These are phyloP conservation scores for Fomes fomentarius DNA, from an alignment of 1,284 basidiomycete species.

Conservation along the genomic window DNA sequence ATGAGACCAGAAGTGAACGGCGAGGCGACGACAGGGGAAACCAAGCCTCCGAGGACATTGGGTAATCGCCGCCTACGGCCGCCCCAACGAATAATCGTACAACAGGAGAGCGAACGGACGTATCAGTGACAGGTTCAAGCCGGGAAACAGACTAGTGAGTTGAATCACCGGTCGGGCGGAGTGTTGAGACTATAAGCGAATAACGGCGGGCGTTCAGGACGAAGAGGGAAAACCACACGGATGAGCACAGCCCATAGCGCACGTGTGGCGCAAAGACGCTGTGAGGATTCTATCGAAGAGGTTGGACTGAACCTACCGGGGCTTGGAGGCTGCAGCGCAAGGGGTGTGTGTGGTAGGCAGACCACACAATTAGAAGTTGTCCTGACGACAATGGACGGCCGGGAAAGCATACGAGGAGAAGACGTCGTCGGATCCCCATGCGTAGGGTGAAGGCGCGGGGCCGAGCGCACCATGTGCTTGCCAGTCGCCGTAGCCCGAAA, in stretches of 20 bases:
- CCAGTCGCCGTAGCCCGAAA: constrained; percentile 29
- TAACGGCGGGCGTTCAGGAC: constrained; percentile 2
- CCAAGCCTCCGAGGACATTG: not conserved
- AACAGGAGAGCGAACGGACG: not conserved
- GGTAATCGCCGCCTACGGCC: not conserved
- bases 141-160: constrained; percentile 11
- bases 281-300: constrained; percentile 11
- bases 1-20: not conserved
- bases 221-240: constrained; percentile 3
- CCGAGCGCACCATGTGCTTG: constrained; percentile 10
- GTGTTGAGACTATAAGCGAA: not conserved
- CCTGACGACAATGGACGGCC: constrained; percentile 25
- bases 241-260: not conserved
- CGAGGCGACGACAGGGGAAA: not conserved
- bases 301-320: constrained; percentile 13
- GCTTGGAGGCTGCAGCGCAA: not conserved
- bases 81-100: constrained; percentile 3
- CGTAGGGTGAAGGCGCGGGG: constrained; percentile 12
- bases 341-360: not conserved
- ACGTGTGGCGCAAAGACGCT: constrained; percentile 9
- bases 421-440: constrained; percentile 10
- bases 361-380: constrained; percentile 27
- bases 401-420: constrained; percentile 7
- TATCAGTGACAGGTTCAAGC: not conserved
- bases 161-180: constrained; percentile 19